A percentile compares a stretch with the other conserved stretches of the same genome.
These are phyloP conservation scores for Daphne laureola DNA, from an alignment of 441 rosid species.

Conservation along the genomic window DNA sequence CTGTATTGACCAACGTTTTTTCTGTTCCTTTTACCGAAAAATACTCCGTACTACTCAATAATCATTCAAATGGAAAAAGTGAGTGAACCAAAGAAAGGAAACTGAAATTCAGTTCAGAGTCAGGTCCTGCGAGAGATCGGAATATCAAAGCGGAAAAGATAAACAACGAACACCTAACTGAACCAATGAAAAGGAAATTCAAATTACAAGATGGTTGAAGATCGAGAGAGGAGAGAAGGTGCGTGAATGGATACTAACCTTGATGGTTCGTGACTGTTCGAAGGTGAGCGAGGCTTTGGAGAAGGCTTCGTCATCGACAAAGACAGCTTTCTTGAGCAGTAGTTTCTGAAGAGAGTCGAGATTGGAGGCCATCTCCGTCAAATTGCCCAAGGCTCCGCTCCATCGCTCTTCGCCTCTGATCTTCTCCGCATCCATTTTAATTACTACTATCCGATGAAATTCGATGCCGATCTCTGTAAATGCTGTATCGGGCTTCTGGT, in stretches of 20 bases:
- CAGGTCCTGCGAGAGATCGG: not conserved
- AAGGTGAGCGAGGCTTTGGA: conserved; percentile 78
- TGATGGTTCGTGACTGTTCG: conserved; percentile 84
- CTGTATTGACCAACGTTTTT: too few relatives aligned
- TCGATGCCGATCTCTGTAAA: not conserved
- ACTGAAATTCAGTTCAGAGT: not conserved
- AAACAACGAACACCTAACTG: not conserved
- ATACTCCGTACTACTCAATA: too few relatives aligned
- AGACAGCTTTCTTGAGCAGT: conserved; percentile 87
- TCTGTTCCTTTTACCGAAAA: too few relatives aligned
- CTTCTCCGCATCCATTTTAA: conserved; percentile 46
- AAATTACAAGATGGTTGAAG: not conserved
- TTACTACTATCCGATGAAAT: conserved; percentile 8
- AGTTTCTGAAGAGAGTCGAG: conserved; percentile 87
- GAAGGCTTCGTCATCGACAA: conserved; percentile 83
- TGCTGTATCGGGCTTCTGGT: conserved; percentile 18
- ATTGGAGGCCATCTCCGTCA: conserved; percentile 77
- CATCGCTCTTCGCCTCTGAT: conserved; percentile 75
- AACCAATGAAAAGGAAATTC: not conserved
- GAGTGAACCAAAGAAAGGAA: too few relatives aligned
- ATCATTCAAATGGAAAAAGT: too few relatives aligned
- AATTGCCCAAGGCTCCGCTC: conserved; percentile 71
- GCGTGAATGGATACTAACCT: conserved; percentile 29
- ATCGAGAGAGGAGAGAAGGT: not conserved
- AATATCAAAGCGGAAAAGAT: not conserved